phyloP scores from a whole-genome alignment of 352 stramenopile species.

The Phytophthora multivora region DNA sequence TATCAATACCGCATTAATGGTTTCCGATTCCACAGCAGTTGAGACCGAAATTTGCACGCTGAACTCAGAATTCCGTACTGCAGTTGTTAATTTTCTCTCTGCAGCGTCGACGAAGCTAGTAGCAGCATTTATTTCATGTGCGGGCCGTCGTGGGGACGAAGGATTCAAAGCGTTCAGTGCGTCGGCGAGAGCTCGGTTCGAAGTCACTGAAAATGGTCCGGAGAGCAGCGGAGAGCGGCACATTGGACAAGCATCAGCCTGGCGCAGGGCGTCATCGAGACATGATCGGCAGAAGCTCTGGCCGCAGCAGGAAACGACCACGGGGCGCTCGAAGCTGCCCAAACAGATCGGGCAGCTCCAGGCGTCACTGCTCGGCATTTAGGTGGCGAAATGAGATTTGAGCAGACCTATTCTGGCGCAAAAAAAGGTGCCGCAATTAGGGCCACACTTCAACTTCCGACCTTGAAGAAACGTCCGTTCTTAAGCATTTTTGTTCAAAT shows the following conservation, averaged over 20 bases:
- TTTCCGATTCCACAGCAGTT: slow-evolving; percentile 4
- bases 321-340: slow-evolving; percentile 44
- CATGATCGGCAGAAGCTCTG: slow-evolving; percentile 69
- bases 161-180: slow-evolving; percentile 31
- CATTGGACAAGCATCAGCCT: slow-evolving; percentile 58
- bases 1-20: slow-evolving; percentile 6
- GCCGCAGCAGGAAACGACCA: slow-evolving; percentile 65
- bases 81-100: slow-evolving; percentile 16
- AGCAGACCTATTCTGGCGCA: background rate
- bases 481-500: too few relatives aligned
- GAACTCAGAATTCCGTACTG: slow-evolving; percentile 1
- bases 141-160: slow-evolving; percentile 2
- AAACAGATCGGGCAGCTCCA: slow-evolving; percentile 68
- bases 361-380: slow-evolving; percentile 19
- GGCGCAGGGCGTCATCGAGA: slow-evolving; percentile 47
- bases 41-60: slow-evolving; percentile 14
- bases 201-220: slow-evolving; percentile 46
- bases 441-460: background rate
- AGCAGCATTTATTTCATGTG: background rate
- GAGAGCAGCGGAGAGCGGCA: slow-evolving; percentile 59
- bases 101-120: slow-evolving; percentile 10
- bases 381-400: background rate
- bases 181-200: slow-evolving; percentile 56
- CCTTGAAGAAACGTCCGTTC: too few relatives aligned
- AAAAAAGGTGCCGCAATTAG: background rate